A percentile compares a stretch with the other conserved stretches of the same genome.
These are phyloP conservation scores for Biscogniauxia sp. DNA, from an alignment of 2,329 filamentous ascomycete species.

Conservation along the genomic window DNA sequence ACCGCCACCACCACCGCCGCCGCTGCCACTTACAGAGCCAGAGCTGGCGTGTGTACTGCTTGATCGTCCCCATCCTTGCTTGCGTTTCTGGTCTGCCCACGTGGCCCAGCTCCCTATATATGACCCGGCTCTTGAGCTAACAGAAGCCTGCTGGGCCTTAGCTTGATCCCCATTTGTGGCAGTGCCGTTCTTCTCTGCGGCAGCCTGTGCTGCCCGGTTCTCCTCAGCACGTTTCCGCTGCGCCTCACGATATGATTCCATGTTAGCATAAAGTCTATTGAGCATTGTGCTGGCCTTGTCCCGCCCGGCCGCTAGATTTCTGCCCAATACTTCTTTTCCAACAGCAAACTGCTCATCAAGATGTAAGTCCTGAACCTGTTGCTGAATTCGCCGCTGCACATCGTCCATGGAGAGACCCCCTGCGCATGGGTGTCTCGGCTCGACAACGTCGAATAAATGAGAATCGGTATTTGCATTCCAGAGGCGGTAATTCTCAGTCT, in stretches of 20 bases:
- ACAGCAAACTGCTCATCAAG: conserved; percentile 86
- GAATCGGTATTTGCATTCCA: conserved; percentile 80
- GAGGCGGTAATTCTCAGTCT: conserved; percentile 87
- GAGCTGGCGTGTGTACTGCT: conserved; percentile 37
- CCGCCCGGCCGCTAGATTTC: conserved; percentile 82
- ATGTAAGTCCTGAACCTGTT: conserved; percentile 91
- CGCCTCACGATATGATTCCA: conserved; percentile 76
- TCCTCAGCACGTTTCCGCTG: conserved; percentile 65
- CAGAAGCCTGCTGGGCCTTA: conserved; percentile 47
- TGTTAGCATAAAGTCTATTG: conserved; percentile 85
- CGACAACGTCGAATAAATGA: conserved; percentile 90
- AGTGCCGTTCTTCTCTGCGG: conserved; percentile 26
- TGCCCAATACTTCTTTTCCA: conserved; percentile 80
- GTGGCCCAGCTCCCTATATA: conserved; percentile 68
- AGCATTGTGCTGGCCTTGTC: conserved; percentile 87
- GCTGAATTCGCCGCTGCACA: conserved; percentile 82
- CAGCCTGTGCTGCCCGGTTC: conserved; percentile 34
- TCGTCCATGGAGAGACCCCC: conserved; percentile 93
- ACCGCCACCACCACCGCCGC: conserved; percentile 18
- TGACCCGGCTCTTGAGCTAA: conserved; percentile 56
- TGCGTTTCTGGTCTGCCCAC: conserved; percentile 75
- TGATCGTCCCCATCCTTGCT: conserved; percentile 42
- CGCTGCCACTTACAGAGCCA: conserved; percentile 12
- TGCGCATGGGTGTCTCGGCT: conserved; percentile 89
- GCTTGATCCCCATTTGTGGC: conserved; percentile 33